Conservation (phyloP, 1,139 yeast genomes). For the Pichia sp. region DNA sequence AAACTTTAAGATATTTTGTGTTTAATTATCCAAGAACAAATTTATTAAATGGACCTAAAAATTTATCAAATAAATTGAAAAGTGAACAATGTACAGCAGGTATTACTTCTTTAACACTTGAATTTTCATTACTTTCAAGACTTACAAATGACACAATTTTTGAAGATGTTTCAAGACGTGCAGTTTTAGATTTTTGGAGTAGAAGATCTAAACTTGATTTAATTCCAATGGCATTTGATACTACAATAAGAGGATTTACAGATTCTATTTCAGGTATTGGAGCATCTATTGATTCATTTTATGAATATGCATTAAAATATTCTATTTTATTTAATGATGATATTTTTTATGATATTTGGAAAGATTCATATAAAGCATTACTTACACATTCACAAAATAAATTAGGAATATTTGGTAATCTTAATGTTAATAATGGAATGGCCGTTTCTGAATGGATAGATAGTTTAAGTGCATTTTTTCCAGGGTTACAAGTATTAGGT, state of each 20-base stretch:
- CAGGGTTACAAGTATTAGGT: constrained; percentile 73
- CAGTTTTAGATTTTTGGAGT: constrained; percentile 70
- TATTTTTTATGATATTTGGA: constrained; percentile 55
- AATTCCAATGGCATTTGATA: constrained; percentile 71
- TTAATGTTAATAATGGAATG: constrained; percentile 49
- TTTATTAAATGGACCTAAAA: constrained; percentile 45
- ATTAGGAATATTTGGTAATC: constrained; percentile 49
- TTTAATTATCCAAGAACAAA: constrained; percentile 73
- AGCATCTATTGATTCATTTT: constrained; percentile 90
- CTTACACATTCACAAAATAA: constrained; percentile 46
- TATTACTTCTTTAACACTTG: constrained; percentile 75
- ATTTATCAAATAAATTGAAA: constrained; percentile 38
- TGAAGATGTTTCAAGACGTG: constrained; percentile 52
- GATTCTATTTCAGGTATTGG: constrained; percentile 75
- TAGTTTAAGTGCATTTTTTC: constrained; percentile 80
- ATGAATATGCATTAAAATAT: constrained; percentile 79
- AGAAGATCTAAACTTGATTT: constrained; percentile 56
- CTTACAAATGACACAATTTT: constrained; percentile 70
- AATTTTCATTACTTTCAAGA: constrained; percentile 65
- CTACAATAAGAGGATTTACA: constrained; percentile 42
- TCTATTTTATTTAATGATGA: constrained; percentile 68
- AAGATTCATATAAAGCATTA: constrained; percentile 52
- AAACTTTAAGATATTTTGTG: constrained; percentile 10
- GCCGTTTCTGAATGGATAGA: constrained; percentile 68
- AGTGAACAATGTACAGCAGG: constrained; percentile 82